phyloP scores from a whole-genome alignment of 1,139 yeast genomes.

The Scheffersomyces quercinus region DNA sequence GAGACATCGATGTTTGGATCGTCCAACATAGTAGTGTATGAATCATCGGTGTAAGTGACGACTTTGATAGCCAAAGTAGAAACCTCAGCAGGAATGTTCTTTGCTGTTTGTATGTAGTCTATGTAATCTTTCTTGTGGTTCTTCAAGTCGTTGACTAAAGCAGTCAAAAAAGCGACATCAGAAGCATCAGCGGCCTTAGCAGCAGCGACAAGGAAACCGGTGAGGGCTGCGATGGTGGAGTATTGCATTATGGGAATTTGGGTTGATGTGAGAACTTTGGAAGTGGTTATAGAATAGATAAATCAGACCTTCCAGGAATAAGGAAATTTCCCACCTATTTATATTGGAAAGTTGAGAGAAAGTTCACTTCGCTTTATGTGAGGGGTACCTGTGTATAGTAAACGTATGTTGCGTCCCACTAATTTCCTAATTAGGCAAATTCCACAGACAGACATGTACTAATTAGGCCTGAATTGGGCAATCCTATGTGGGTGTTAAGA shows the following conservation, averaged over 20 bases:
- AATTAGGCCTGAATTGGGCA: too few species aligned
- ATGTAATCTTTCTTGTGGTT: conserved; percentile 25
- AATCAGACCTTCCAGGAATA: not conserved
- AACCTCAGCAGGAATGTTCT: conserved; percentile 32
- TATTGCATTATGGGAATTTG: conserved; percentile 16
- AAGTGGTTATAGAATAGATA: too few species aligned
- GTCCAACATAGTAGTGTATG: conserved; percentile 43
- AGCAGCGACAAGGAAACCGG: conserved; percentile 13
- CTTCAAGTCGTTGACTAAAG: conserved; percentile 39
- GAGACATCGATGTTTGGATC: conserved; percentile 19
- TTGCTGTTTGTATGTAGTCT: conserved; percentile 35
- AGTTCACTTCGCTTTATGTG: too few species aligned
- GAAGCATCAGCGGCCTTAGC: conserved; percentile 25
- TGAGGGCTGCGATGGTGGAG: conserved; percentile 11
- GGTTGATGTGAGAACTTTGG: too few species aligned
- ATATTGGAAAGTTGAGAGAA: not conserved
- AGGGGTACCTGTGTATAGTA: too few species aligned
- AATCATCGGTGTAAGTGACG: conserved; percentile 38
- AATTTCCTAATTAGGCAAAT: too few species aligned
- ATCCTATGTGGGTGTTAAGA: too few species aligned
- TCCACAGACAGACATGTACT: too few species aligned
- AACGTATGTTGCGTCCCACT: too few species aligned
- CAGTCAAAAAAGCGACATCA: conserved; percentile 41
- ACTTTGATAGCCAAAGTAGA: conserved; percentile 39
- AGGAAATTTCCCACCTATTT: conserved; percentile 1